A percentile compares a stretch with the other conserved stretches of the same genome.
These are phyloP conservation scores for Suillus cothurnatus DNA, from an alignment of 768 basidiomycete genomes.

Conservation along the genomic window DNA sequence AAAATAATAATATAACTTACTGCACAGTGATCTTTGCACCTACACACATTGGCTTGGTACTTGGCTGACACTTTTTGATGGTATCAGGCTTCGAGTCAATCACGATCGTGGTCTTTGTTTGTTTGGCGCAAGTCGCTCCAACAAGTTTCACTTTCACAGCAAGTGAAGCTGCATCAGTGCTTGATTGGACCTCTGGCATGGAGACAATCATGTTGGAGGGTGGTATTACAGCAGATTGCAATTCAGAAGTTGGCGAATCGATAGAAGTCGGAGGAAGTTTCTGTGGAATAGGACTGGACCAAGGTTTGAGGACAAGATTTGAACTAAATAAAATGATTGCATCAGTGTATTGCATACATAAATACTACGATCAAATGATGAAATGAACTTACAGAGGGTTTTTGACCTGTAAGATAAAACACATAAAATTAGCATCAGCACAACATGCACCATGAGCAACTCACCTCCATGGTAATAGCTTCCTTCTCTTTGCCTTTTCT, in stretches of 20 bases:
- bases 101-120: too few relatives aligned
- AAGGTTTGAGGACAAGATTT: background rate
- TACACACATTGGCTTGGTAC: too few relatives aligned
- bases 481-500: background rate
- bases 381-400: background rate
- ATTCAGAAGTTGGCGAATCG: too few relatives aligned
- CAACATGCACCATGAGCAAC: background rate
- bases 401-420: background rate
- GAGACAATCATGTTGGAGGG: conserved; percentile 30
- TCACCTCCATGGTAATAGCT: background rate
- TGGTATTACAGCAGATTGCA: background rate
- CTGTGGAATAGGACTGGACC: background rate
- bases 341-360: background rate
- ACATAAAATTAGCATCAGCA: background rate
- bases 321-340: background rate
- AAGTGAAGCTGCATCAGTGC: too few relatives aligned
- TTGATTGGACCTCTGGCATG: background rate
- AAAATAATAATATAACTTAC: too few relatives aligned
- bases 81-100: too few relatives aligned
- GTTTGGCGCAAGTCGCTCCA: too few relatives aligned
- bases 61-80: too few relatives aligned
- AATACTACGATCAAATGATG: background rate
- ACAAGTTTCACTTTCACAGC: too few relatives aligned
- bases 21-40: too few relatives aligned
- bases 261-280: background rate